Conservation (phyloP, 2,329 filamentous ascomycete genomes). For the Coniochaeta hoffmannii region DNA sequence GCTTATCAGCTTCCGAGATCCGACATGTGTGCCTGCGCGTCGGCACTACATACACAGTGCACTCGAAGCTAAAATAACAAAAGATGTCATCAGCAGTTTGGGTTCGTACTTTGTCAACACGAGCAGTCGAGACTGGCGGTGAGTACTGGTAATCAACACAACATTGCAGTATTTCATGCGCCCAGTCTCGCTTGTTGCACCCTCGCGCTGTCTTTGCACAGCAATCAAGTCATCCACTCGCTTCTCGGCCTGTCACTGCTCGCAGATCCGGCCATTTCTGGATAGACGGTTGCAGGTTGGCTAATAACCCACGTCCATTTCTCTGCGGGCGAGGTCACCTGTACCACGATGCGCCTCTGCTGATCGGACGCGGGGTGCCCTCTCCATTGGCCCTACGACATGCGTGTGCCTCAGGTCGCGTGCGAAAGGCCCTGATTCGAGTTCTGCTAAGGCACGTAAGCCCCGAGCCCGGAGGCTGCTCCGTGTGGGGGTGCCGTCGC, state of each 20-base stretch:
- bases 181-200: background rate
- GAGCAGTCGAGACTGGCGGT: background rate
- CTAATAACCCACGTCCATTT: too few relatives aligned
- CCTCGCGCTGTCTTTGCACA: too few relatives aligned
- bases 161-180: background rate
- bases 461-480: background rate
- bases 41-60: background rate
- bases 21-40: background rate
- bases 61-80: too few relatives aligned
- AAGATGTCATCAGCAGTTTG: too few relatives aligned
- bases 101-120: too few relatives aligned
- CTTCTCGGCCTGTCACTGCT: background rate
- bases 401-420: background rate
- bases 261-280: background rate
- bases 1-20: conserved; percentile 1
- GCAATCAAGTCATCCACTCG: background rate
- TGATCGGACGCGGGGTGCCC: background rate
- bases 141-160: background rate
- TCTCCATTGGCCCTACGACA: background rate
- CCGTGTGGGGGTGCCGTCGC: background rate
- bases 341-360: background rate
- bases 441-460: background rate
- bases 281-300: background rate
- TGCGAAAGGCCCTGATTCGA: background rate
- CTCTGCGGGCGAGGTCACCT: too few relatives aligned